phyloP scores from a whole-genome alignment of 495 filamentous ascomycete genomes.

The Terfezia boudieri region DNA sequence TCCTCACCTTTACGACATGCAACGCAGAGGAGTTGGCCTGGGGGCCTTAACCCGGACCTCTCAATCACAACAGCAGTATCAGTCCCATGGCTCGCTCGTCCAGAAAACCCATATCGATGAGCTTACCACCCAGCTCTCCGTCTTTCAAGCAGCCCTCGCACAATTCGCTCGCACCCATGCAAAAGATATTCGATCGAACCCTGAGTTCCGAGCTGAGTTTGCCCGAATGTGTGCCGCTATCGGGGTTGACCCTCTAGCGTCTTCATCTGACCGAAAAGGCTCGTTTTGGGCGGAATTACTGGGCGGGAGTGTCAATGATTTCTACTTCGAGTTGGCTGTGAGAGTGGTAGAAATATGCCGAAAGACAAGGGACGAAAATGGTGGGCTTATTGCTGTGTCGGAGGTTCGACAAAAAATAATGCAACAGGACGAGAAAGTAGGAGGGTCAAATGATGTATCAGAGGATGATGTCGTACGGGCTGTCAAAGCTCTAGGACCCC shows the following conservation, averaged over 20 bases:
- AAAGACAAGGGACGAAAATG: constrained; percentile 72
- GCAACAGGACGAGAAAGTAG: constrained; percentile 36
- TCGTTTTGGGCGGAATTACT: constrained; percentile 87
- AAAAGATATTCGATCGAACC: constrained; percentile 85
- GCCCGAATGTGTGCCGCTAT: constrained; percentile 96
- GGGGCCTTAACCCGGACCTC: constrained; percentile 70
- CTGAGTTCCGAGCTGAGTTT: constrained; percentile 86
- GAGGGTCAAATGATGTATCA: constrained; percentile 52
- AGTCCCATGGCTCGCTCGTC: constrained; percentile 65
- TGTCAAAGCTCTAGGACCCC: constrained; percentile 64
- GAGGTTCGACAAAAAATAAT: constrained; percentile 57
- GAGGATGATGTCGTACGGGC: constrained; percentile 80
- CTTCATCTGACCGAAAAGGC: constrained; percentile 32
- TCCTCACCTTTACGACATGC: constrained; percentile 24
- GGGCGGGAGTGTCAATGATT: constrained; percentile 82
- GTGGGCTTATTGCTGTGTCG: constrained; percentile 63
- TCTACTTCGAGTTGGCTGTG: constrained; percentile 92
- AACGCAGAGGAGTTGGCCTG: constrained; percentile 57
- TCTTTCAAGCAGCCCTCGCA: constrained; percentile 84
- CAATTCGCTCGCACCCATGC: constrained; percentile 86
- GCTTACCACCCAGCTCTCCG: constrained; percentile 73
- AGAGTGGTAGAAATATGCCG: constrained; percentile 84
- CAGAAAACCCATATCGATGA: constrained; percentile 59
- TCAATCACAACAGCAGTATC: constrained; percentile 62
- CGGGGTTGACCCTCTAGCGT: constrained; percentile 80